Base-by-base conservation (phyloP, 768 basidiomycete species). In the Scleroderma bovista region DNA sequence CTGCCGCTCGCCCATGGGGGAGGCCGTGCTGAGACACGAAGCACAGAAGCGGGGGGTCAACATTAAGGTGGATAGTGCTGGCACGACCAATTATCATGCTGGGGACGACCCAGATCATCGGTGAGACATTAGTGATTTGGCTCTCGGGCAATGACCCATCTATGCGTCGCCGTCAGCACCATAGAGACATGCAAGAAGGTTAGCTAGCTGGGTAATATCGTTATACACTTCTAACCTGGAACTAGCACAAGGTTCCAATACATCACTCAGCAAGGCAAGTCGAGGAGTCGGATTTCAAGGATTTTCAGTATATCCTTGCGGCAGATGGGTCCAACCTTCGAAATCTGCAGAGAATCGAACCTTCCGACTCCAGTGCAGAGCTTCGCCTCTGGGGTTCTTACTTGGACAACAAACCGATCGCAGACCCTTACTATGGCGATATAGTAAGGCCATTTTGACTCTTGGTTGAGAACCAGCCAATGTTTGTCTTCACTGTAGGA, bases 1-100 rank as follows among this genome's bases (percentile, higher is more conserved):
- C 51, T 91, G 91, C 62, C 84, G 93, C 31, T 92, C 89, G 20
- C 92, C 93, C 0, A 90, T 95, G 82, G 93, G 91, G 26, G 90
- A 93, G 69, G 93, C 91, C 2, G 88, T 94, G 20, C 75, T 94
- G 26, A 74, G 70, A 52, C 75, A 89, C 47, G 76, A 81, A 50
- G 88, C 86, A 9, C 68, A 73, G 44, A 75, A 82, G 58, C 81
- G 87, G 31, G 81, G 80, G 12, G 60, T 89, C 36, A 76, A 84
- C 44, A 74, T 93, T 53, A 59, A 65, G 12, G 86, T 93, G 26
- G 90, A 93, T 57, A 91, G 88, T 45, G 87, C 86, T 57, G 92
- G 92, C 1, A 95, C 91, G 1, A 83, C 81, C 10, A 84, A 78
- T 13, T 94, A 93, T 65, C 93, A 96, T 58, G 65, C 83, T 32